phyloP scores from a whole-genome alignment of 108 stramenopile species.

The Discostella pseudostelligera region DNA sequence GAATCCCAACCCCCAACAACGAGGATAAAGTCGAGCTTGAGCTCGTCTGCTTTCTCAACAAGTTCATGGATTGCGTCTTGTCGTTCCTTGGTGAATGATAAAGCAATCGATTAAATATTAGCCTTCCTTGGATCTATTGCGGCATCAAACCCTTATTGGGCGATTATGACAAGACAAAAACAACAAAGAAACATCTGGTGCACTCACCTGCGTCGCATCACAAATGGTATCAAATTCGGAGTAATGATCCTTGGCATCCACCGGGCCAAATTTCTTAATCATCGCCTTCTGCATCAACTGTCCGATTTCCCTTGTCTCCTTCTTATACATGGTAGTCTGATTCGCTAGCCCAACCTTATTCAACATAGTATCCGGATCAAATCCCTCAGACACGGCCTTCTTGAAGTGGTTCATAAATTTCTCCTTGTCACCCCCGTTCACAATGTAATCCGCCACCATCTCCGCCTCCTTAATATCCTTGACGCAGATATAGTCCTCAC shows the following conservation, averaged over 20 bases:
- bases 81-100: constrained; percentile 55
- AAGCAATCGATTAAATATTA: too few relatives aligned
- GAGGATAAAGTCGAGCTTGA: constrained; percentile 91
- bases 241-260: constrained; percentile 77
- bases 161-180: not conserved
- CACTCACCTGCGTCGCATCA: constrained; percentile 92
- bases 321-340: constrained; percentile 99
- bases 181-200: not conserved
- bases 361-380: constrained; percentile 95
- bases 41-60: constrained; percentile 64
- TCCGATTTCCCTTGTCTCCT: constrained; percentile 94
- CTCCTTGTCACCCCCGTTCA: constrained; percentile 89
- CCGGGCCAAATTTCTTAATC: constrained; percentile 89
- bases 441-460: constrained; percentile 93
- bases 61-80: constrained; percentile 95
- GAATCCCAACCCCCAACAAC: constrained; percentile 97
- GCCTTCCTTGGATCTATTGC: not conserved
- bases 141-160: not conserved
- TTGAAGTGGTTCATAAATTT: constrained; percentile 87
- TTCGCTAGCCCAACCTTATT: constrained; percentile 93
- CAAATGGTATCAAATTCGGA: constrained; percentile 97
- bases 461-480: constrained; percentile 95
- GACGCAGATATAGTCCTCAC: constrained; percentile 93
- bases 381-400: constrained; percentile 88
- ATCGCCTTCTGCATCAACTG: constrained; percentile 89